These are phyloP conservation scores for Colletotrichum cereale DNA, from an alignment of 2,329 filamentous ascomycete genomes.

Conservation along the genomic window DNA sequence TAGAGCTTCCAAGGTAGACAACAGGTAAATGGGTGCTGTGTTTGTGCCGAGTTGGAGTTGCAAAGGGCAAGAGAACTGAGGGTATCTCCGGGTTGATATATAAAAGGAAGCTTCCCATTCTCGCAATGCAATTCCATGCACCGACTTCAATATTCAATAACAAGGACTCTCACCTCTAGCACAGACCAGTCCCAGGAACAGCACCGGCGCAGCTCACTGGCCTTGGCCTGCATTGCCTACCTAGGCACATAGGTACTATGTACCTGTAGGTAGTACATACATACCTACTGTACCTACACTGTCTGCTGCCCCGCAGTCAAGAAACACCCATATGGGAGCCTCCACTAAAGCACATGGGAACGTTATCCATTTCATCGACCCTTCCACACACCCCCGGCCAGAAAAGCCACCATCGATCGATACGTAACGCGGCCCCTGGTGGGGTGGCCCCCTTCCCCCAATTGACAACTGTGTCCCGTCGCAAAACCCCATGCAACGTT, in stretches of 20 bases:
- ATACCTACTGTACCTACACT: too few species aligned
- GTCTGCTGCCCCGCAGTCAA: slow-evolving; percentile 19
- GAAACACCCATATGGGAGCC: slow-evolving; percentile 4
- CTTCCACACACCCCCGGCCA: not conserved
- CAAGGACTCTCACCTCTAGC: not conserved
- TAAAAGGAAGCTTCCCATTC: not conserved
- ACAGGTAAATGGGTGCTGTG: not conserved
- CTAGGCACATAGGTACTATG: too few species aligned
- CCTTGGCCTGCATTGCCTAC: not conserved
- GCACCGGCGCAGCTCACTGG: not conserved
- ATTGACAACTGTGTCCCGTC: slow-evolving; percentile 37
- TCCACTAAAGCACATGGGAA: slow-evolving; percentile 16
- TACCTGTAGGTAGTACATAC: too few species aligned
- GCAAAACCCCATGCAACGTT: slow-evolving; percentile 8
- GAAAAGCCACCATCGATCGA: slow-evolving; percentile 5
- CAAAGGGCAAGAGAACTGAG: not conserved
- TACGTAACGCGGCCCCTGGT: not conserved
- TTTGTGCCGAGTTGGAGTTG: not conserved
- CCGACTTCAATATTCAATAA: too few species aligned
- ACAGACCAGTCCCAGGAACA: slow-evolving; percentile 12
- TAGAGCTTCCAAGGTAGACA: too few species aligned
- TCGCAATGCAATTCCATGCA: not conserved
- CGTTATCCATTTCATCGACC: not conserved
- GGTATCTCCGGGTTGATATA: not conserved
- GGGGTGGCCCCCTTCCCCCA: slow-evolving; percentile 17